Percentiles rank a stretch among this genome's conserved stretches.
phyloP scores from a whole-genome alignment of 345 rosid genomes.

The Psidium friedrichsthalianum region DNA sequence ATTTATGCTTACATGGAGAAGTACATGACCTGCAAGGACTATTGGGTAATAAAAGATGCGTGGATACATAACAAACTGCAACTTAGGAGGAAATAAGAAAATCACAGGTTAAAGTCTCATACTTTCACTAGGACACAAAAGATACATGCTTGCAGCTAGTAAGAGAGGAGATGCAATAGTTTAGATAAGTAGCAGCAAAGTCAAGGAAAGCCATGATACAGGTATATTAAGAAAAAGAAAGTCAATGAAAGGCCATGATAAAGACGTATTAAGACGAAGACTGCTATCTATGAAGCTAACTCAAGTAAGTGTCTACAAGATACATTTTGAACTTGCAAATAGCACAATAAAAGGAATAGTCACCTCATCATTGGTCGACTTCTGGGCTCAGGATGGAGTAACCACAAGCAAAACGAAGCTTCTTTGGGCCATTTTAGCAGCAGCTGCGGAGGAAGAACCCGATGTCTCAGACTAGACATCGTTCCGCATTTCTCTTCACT shows the following conservation, averaged over 20 bases:
- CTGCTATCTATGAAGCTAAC: neutral
- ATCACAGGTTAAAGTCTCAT: neutral
- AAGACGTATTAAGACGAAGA: neutral
- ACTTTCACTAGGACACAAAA: neutral
- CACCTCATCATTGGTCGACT: constrained; percentile 77
- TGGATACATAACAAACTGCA: neutral
- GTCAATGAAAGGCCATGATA: no score
- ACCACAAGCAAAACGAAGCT: constrained; percentile 92
- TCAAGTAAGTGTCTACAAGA: neutral
- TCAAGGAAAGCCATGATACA: neutral
- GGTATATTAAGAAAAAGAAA: neutral
- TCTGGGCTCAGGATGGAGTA: constrained; percentile 83
- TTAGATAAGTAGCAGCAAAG: neutral
- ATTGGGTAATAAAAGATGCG: neutral
- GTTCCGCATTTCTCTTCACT: constrained; percentile 50
- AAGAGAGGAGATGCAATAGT: neutral
- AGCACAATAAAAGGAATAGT: neutral
- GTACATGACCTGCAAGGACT: neutral
- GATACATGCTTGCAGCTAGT: neutral
- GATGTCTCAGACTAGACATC: constrained; percentile 90
- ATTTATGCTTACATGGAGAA: neutral
- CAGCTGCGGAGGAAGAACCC: constrained; percentile 91
- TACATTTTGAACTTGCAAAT: neutral
- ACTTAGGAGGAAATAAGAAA: neutral
- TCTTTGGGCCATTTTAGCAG: constrained; percentile 81